Percentiles rank a stretch among this genome's conserved stretches.
phyloP scores from a whole-genome alignment of 805 yeast species.

The Teunomyces kruisii region DNA sequence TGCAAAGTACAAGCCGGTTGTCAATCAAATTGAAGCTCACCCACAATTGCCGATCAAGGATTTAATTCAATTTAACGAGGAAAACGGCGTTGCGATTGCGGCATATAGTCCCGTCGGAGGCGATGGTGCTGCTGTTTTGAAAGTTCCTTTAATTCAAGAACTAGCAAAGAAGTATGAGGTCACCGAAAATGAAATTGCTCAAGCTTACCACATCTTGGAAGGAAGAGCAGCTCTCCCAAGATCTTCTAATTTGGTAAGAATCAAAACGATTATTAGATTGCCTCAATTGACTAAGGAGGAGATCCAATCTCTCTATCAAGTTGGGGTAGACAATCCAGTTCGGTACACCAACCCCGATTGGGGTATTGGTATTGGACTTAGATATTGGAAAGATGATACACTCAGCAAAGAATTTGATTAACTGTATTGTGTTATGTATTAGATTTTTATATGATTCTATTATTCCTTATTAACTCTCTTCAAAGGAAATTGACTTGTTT shows the following conservation, averaged over 20 bases:
- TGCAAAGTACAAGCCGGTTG: conserved; percentile 48
- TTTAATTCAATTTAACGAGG: conserved; percentile 36
- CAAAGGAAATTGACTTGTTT: not conserved
- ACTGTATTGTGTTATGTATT: too few relatives aligned
- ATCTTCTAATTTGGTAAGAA: conserved; percentile 66
- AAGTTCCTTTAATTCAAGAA: conserved; percentile 47
- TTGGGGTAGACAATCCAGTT: conserved; percentile 29
- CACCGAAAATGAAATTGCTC: conserved; percentile 54
- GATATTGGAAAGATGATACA: conserved; percentile 37
- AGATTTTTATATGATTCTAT: not conserved
- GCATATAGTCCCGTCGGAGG: conserved; percentile 70
- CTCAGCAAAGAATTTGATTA: conserved; percentile 5
- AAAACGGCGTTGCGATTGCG: conserved; percentile 40
- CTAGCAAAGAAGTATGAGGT: conserved; percentile 58
- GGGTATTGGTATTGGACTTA: conserved; percentile 38
- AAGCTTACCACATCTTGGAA: conserved; percentile 59
- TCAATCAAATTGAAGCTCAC: conserved; percentile 49
- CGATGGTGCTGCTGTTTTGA: conserved; percentile 61
- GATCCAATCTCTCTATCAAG: conserved; percentile 26
- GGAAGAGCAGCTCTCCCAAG: conserved; percentile 69
- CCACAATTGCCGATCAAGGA: conserved; percentile 39
- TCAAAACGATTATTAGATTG: conserved; percentile 37
- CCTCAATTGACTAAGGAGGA: conserved; percentile 41
- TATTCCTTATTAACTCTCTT: not conserved
- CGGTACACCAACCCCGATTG: conserved; percentile 34